Evolutionary conservation across 805 yeast species (phyloP), one percentile per base, ranked within the genome.

Genomic region (Grigorovia humatica): DNA sequence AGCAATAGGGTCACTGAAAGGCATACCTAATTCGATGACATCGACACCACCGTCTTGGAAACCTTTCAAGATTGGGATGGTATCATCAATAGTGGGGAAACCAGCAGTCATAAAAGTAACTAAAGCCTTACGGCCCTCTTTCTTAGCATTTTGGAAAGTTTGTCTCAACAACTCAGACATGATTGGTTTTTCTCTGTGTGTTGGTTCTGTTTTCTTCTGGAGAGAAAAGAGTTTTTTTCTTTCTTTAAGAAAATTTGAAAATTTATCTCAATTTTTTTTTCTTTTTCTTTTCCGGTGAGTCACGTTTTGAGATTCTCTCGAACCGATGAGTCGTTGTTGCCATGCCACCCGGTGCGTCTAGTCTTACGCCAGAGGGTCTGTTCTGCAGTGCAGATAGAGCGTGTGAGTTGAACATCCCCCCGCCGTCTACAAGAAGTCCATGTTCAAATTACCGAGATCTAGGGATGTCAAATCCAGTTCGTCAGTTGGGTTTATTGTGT

Each of bases 1-100:
- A 38, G 98, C 99, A 67, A 93, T 89, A 42, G 99, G 99, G 67
- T 93, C 99, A 20, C 96, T 84, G 68, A 93, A 93, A 47, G 99
- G 99, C 66, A 93, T 72, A 55, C 99, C 99, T 47, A 93, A 72
- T 71, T 93, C 99, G 59, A 93, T 88, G 55, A 93, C 78, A 65
- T 93, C 98, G 42, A 86, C 95, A 52, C 99, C 99, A 58, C 96
- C 97, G 30, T 79, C 86, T 73, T 93, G 98, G 72, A 93, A 80
- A 20, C 93, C 91, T 66, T 82, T 79, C 67, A 93, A 67, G 56
- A 90, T 79, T 8, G 95, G 95, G 48, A 93, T 74, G 1, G 99
- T 90, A 57, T 86, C 96, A 51, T 83, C 95, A 51, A 85, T 70
- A 17, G 88, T 76, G 50, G 99, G 99, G 71, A 74, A 88, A 18